Percentiles rank a stretch among this genome's conserved stretches.
Evolutionary conservation across 1,284 basidiomycete species (phyloP).

Genomic region (Peniophora sp.): DNA sequence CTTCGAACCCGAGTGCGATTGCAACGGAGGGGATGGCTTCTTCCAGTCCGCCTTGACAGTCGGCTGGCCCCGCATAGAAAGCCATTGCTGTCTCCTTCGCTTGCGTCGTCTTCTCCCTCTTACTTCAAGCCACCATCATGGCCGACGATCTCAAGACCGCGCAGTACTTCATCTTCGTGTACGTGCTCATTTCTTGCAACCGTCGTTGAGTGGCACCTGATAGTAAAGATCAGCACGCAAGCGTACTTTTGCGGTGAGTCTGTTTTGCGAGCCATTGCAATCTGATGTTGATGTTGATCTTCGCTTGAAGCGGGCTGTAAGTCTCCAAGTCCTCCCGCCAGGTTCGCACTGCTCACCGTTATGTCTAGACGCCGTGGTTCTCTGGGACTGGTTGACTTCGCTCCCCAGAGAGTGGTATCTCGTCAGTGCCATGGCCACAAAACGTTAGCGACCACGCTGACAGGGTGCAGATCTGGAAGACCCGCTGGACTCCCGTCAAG

Average conservation of each 20-base stretch:
- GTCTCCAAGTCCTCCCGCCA: constrained; percentile 17
- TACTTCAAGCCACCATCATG: constrained; percentile 20
- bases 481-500: constrained; percentile 74
- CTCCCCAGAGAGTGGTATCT: constrained; percentile 67
- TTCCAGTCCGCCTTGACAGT: too few relatives aligned
- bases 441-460: constrained; percentile 7
- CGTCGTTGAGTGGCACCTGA: constrained; percentile 5
- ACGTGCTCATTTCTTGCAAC: constrained; percentile 28
- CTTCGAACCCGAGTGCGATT: too few relatives aligned
- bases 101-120: background rate
- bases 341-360: constrained; percentile 13
- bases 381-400: constrained; percentile 78
- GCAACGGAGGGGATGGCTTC: too few relatives aligned
- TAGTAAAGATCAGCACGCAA: constrained; percentile 41
- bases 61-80: background rate
- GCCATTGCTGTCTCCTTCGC: background rate
- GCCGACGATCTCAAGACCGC: constrained; percentile 32
- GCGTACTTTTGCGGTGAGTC: constrained; percentile 75
- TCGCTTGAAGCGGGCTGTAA: constrained; percentile 62
- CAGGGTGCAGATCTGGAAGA: constrained; percentile 60
- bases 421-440: constrained; percentile 31
- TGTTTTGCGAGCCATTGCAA: background rate
- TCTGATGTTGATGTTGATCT: constrained; percentile 6
- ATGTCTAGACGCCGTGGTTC: constrained; percentile 58
- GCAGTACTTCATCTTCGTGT: constrained; percentile 45